phyloP scores from a whole-genome alignment of 2,329 filamentous ascomycete genomes.

The Fusarium concolor region DNA sequence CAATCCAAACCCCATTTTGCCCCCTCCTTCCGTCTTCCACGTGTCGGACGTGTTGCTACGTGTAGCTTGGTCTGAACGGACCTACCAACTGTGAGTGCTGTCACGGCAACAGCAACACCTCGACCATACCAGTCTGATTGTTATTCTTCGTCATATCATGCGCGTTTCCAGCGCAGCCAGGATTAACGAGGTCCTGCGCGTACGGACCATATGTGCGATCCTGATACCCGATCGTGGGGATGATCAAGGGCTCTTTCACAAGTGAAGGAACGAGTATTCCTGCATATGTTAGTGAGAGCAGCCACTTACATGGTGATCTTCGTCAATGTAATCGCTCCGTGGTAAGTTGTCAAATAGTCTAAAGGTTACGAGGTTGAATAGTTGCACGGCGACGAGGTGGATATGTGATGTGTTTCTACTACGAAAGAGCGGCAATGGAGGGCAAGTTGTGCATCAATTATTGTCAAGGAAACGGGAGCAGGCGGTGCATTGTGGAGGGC shows the following conservation, averaged over 20 bases:
- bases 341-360: constrained; percentile 61
- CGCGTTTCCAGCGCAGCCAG: constrained; percentile 55
- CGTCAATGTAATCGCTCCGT: constrained; percentile 57
- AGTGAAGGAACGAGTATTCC: neutral
- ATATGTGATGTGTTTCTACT: neutral
- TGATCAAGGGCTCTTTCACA: constrained; percentile 9
- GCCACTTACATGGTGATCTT: constrained; percentile 26
- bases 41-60: constrained; percentile 38
- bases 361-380: constrained; percentile 65
- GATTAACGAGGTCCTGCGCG: constrained; percentile 58
- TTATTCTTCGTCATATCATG: constrained; percentile 38
- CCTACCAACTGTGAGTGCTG: constrained; percentile 48
- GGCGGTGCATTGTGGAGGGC: constrained; percentile 66
- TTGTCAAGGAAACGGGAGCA: constrained; percentile 58
- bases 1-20: neutral
- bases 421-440: constrained; percentile 46
- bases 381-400: constrained; percentile 57
- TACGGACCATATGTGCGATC: constrained; percentile 54
- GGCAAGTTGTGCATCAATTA: constrained; percentile 61
- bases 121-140: constrained; percentile 41
- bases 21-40: neutral
- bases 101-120: constrained; percentile 50
- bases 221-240: constrained; percentile 54
- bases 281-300: constrained; percentile 13
- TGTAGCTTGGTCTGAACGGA: constrained; percentile 48